A percentile compares a stretch with the other conserved stretches of the same genome.
Conservation (phyloP, 768 basidiomycete species). For the Infundibulicybe gibba region DNA sequence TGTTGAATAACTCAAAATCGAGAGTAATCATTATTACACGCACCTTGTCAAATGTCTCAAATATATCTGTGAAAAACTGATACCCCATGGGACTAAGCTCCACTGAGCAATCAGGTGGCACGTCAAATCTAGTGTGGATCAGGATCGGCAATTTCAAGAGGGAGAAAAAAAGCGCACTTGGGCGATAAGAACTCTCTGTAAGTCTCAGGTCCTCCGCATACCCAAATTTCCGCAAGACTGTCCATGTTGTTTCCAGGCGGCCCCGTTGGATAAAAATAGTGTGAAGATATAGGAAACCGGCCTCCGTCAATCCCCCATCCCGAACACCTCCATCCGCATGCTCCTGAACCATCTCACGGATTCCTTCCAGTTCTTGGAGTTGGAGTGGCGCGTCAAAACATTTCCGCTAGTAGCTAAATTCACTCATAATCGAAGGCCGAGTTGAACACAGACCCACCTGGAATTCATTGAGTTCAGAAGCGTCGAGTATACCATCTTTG, state of each 20-base stretch:
- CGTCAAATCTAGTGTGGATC: constrained; percentile 69
- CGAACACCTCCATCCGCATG: constrained; percentile 74
- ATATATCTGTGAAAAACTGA: constrained; percentile 96
- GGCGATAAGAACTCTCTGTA: constrained; percentile 87
- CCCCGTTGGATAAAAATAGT: constrained; percentile 97
- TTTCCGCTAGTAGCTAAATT: constrained; percentile 61
- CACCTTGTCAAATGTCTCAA: constrained; percentile 93
- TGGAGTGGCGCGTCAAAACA: constrained; percentile 95
- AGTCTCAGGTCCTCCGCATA: constrained; percentile 93
- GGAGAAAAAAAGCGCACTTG: constrained; percentile 52
- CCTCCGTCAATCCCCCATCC: constrained; percentile 82
- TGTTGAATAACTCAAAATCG: background rate
- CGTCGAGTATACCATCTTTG: constrained; percentile 90
- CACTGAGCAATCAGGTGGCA: constrained; percentile 90
- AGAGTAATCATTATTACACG: background rate
- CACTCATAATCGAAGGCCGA: constrained; percentile 1
- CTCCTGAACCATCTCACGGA: constrained; percentile 85
- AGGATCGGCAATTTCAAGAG: background rate
- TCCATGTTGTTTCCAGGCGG: constrained; percentile 96
- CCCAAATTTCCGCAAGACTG: constrained; percentile 89
- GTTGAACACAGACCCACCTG: constrained; percentile 57
- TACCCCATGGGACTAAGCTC: constrained; percentile 94
- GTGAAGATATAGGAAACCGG: constrained; percentile 91
- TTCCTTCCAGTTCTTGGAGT: constrained; percentile 92
- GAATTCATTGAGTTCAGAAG: constrained; percentile 92